These are phyloP conservation scores for Zygoascus bituminiphila DNA, from an alignment of 805 yeast genomes.

Conservation along the genomic window DNA sequence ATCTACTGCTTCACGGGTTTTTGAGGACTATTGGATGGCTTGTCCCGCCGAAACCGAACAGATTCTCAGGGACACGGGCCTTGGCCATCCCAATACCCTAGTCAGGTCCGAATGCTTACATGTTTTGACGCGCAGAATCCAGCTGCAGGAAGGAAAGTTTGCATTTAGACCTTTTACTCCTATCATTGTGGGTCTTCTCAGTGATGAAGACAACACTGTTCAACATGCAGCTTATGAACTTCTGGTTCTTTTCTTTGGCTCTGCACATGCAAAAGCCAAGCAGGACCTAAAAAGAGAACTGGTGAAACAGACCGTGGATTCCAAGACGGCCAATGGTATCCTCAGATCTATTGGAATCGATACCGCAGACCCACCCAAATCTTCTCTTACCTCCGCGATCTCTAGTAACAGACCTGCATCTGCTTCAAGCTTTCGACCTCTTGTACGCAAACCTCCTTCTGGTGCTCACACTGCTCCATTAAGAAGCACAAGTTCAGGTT, in stretches of 20 bases:
- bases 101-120: conserved; percentile 22
- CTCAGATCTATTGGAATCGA: conserved; percentile 28
- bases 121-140: conserved; percentile 21
- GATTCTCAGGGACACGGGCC: conserved; percentile 26
- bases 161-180: conserved; percentile 29
- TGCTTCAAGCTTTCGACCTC: neutral
- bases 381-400: neutral
- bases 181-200: conserved; percentile 24
- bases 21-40: conserved; percentile 33
- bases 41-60: conserved; percentile 29
- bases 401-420: neutral
- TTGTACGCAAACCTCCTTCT: neutral
- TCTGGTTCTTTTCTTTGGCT: conserved; percentile 33
- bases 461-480: neutral
- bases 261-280: conserved; percentile 33
- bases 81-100: conserved; percentile 18
- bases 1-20: conserved; percentile 24
- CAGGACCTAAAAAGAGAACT: conserved; percentile 39
- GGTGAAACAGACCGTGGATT: conserved; percentile 28
- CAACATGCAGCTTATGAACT: conserved; percentile 24
- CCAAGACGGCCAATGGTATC: conserved; percentile 21
- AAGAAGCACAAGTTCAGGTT: conserved; percentile 6
- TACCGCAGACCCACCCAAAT: neutral
- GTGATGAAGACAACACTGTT: conserved; percentile 21
- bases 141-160: conserved; percentile 22